phyloP scores from a whole-genome alignment of 192 early-diverging fungal genomes.

The Coemansia sp. region DNA sequence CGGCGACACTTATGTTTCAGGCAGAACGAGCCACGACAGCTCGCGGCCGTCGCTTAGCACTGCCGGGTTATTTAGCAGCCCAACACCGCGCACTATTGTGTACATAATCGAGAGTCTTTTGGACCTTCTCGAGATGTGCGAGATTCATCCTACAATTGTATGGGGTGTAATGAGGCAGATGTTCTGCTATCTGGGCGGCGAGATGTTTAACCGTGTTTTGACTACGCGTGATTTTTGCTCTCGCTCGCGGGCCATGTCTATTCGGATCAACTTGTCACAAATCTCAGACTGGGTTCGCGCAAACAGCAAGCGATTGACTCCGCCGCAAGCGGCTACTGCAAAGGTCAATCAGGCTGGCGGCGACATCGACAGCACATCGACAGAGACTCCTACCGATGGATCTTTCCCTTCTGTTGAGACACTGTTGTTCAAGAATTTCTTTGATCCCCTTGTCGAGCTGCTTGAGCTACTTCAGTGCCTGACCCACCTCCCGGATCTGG shows the following conservation, averaged over 20 bases:
- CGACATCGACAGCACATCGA: neutral
- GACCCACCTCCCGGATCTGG: conserved; percentile 70
- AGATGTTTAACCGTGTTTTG: conserved; percentile 86
- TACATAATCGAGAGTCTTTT: conserved; percentile 68
- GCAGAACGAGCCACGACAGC: conserved; percentile 29
- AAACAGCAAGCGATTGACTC: conserved; percentile 46
- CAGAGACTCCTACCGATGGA: neutral
- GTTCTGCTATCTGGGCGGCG: conserved; percentile 72
- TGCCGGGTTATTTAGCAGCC: conserved; percentile 22
- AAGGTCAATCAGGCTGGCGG: conserved; percentile 3
- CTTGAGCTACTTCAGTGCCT: conserved; percentile 80
- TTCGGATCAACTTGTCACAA: conserved; percentile 77
- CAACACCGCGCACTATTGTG: conserved; percentile 68
- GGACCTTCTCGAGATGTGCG: conserved; percentile 66
- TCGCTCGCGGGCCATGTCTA: conserved; percentile 78
- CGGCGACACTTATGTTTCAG: conserved; percentile 49
- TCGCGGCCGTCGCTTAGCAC: conserved; percentile 8
- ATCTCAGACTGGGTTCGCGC: conserved; percentile 84
- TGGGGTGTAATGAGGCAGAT: conserved; percentile 73
- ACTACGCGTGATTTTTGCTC: conserved; percentile 68
- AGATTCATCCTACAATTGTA: conserved; percentile 72
- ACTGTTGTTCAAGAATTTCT: conserved; percentile 34
- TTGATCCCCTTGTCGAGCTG: conserved; percentile 72
- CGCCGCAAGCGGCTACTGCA: conserved; percentile 18
- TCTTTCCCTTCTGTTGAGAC: conserved; percentile 9